Evolutionary conservation across 352 stramenopile species (phyloP).

Genomic region (Aphanomyces invadans): DNA sequence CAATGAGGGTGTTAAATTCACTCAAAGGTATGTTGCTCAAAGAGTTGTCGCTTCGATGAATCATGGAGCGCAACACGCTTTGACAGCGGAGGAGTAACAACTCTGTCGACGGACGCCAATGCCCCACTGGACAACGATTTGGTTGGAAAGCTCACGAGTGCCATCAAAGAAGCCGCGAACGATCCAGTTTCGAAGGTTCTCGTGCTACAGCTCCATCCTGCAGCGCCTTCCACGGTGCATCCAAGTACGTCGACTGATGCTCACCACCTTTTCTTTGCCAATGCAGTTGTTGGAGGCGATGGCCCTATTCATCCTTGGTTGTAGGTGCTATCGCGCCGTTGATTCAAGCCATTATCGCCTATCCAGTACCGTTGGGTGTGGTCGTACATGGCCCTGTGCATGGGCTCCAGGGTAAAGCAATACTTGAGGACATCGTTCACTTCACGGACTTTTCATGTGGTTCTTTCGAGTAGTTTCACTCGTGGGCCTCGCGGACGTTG

Average conservation of each 20-base stretch:
- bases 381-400: constrained; percentile 86
- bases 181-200: constrained; percentile 35
- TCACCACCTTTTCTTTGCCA: too few species aligned
- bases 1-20: too few species aligned
- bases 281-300: too few species aligned
- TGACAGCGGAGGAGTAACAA: too few species aligned
- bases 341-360: constrained; percentile 72
- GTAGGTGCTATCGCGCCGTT: constrained; percentile 52
- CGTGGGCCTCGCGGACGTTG: constrained; percentile 82
- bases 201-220: constrained; percentile 83
- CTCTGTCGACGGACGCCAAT: too few species aligned
- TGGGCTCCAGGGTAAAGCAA: constrained; percentile 78
- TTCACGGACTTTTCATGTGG: not conserved
- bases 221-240: constrained; percentile 15
- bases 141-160: constrained; percentile 54
- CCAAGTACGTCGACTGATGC: too few species aligned
- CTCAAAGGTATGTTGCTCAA: too few species aligned
- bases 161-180: not conserved
- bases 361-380: constrained; percentile 85
- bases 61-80: too few species aligned
- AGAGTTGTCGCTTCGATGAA: too few species aligned
- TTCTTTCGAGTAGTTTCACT: constrained; percentile 29
- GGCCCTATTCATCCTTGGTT: too few species aligned
- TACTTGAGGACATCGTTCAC: too few species aligned
- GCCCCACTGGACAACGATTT: constrained; percentile 41